Evolutionary conservation across 1,284 basidiomycete genomes (phyloP).

Genomic region (Rhodotorula sp.): DNA sequence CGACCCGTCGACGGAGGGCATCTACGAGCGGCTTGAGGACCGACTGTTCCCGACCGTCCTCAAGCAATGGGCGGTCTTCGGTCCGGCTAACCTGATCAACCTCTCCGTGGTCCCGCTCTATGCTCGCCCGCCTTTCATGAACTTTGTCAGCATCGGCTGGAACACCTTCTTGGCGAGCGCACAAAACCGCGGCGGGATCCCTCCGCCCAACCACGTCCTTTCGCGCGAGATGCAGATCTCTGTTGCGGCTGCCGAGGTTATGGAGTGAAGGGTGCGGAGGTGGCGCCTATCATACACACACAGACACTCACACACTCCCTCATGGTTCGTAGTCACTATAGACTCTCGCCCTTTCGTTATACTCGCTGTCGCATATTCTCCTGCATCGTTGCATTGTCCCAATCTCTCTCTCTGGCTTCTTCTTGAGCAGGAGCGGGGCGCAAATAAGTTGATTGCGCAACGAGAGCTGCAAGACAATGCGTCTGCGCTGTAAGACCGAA

Average conservation of each 20-base stretch:
- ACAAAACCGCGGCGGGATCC: constrained; percentile 2
- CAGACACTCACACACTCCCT: neutral
- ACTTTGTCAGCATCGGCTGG: constrained; percentile 35
- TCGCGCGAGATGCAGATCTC: constrained; percentile 1
- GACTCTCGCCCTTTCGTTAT: too few relatives aligned
- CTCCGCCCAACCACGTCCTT: neutral
- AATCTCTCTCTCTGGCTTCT: neutral
- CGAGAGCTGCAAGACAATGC: neutral
- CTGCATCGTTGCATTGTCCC: neutral
- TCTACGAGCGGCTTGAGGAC: constrained; percentile 27
- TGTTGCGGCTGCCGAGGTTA: constrained; percentile 21
- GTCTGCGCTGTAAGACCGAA: neutral
- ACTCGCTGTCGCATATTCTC: neutral
- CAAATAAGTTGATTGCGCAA: neutral
- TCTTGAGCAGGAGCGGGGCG: neutral
- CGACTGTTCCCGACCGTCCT: constrained; percentile 28
- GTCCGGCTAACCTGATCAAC: constrained; percentile 41
- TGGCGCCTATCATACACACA: too few relatives aligned
- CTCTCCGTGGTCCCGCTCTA: constrained; percentile 43
- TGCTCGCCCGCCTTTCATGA: constrained; percentile 43
- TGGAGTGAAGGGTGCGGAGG: constrained; percentile 8
- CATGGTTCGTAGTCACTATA: neutral
- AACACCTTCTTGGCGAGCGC: constrained; percentile 9
- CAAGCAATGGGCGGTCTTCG: constrained; percentile 40
- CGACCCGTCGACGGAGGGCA: constrained; percentile 9